Evolutionary conservation across 148 eudicot genomes (phyloP), one percentile per base, ranked within the genome.

Genomic region (Arctostaphylos glauca): DNA sequence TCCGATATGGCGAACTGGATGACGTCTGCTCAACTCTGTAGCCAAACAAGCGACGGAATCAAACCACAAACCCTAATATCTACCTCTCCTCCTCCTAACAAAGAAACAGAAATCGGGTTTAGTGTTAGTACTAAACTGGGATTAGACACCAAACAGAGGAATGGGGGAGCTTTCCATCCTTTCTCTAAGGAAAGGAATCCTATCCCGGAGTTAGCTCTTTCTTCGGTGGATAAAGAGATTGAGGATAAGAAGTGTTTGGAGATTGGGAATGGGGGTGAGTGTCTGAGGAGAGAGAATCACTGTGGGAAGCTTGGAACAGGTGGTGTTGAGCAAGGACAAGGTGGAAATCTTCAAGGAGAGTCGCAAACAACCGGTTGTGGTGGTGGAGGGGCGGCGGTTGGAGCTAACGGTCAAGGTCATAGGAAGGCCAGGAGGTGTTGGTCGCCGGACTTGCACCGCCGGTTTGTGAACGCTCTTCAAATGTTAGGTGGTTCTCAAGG

Each of bases 401-500:
- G 71, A 31, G 81, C 77, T 14, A 80, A 78, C 4, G 74, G 75
- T 50, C 98, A 92, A 53, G 70, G 90, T 74, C 91, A 96, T 5
- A 74, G 99, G 86, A 96, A 96, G 81, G 94, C 95, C 0, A 89
- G 99, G 84, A 84, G 99, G 79, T 96, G 98, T 83, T 96, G 99
- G 99, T 96, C 99, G 18, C 99, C 99, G n/a, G 99, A 96, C 64
- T 88, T 96, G 91, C 99, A 96, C 90, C 89, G 98, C 23, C 86
- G 98, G 18, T 96, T 96, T 86, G 98, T 96, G 67, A 90, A 91
- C 86, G 99, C 99, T 86, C 99, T 96, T 83, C 98, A 96, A 72
- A 92, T 93, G 93, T 84, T 96, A 81, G 99, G 99, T 82, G 99
- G 99, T 73, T 94, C 99, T 87, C 99, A 94, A 93, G 98, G 99